Conservation (phyloP, 2,329 filamentous ascomycete genomes). For the Fusarium sublunatum region DNA sequence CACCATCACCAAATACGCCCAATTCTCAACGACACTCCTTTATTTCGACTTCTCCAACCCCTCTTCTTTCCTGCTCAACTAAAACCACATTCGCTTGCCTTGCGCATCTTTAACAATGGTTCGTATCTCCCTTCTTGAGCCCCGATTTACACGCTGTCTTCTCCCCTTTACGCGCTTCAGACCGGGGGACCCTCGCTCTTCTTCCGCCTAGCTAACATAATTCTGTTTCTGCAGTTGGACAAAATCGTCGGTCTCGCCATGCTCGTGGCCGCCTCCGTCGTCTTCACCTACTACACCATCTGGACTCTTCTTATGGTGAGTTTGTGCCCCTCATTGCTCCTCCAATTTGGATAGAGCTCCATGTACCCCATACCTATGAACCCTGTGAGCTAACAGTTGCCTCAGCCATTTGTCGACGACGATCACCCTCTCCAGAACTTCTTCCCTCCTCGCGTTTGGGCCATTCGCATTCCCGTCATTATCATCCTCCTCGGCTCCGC, state of each 20-base stretch:
- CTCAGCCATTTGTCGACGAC: conserved; percentile 93
- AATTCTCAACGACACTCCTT: conserved; percentile 40
- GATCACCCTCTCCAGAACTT: conserved; percentile 93
- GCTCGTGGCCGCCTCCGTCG: conserved; percentile 72
- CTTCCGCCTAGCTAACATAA: conserved; percentile 27
- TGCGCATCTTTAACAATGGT: conserved; percentile 44
- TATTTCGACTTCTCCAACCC: conserved; percentile 18
- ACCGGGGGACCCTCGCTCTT: conserved; percentile 14
- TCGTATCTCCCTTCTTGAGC: conserved; percentile 9
- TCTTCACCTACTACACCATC: conserved; percentile 89
- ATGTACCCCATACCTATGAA: not conserved
- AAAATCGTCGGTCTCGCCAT: conserved; percentile 78
- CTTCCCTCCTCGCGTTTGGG: conserved; percentile 98
- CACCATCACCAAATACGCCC: conserved; percentile 25
- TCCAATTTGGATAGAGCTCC: conserved; percentile 8
- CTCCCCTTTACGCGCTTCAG: conserved; percentile 37
- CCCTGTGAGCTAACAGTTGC: conserved; percentile 28
- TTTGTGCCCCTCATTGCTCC: conserved; percentile 22
- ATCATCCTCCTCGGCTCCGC: conserved; percentile 91
- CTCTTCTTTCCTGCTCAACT: conserved; percentile 20
- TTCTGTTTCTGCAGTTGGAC: conserved; percentile 75
- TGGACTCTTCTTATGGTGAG: conserved; percentile 97
- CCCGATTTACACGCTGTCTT: conserved; percentile 32
- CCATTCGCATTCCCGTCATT: conserved; percentile 97
- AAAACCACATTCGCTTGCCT: conserved; percentile 32